Evolutionary conservation across 306 rosid species (phyloP), one percentile per base, ranked within the genome.

Genomic region (Leucaena leucocephala): DNA sequence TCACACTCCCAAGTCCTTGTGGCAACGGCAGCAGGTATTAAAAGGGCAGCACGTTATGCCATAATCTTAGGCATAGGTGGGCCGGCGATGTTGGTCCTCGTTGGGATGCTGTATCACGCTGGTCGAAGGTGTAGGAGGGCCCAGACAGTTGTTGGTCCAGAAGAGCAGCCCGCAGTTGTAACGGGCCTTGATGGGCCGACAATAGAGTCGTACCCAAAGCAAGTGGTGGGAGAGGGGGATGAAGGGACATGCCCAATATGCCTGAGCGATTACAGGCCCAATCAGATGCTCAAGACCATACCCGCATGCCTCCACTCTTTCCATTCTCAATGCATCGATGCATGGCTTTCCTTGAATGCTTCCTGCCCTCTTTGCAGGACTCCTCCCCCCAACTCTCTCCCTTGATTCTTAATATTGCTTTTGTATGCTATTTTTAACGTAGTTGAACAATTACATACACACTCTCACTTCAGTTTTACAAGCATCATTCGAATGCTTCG

Each of bases 301-400:
- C 96, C 96, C 0, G 78, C 87, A 36, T 93, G 97, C 49, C 83
- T 50, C 38, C 97, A 92, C 79, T 89, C 90, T 83, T 92, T 92
- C 80, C 97, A 92, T 73, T 82, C 87, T 8, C 79, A 87, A 15
- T 91, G 98, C 80, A 87, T 93, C n/a, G 90, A 93, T 46, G 90
- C 84, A 64, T 93, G 98, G 94, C 98, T 93, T 62, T 72, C 76
- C 13, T 11, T 89, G 76, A 91, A 89, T 22, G 87, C 97, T 1
- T 82, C 97, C 0, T 93, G 98, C 78, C 98, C 98, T 0, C 81
- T 93, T 48, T 93, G 98, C 71, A 74, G 98, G 54, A 91, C 86
- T 65, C 86, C 90, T 74, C 92, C 87, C 0, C 36, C 66, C 66
- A 59, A 2, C 27, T 52, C 59, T n/a, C 59, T n/a, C 59, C 1